A percentile compares a stretch with the other conserved stretches of the same genome.
These are phyloP conservation scores for Solanum dulcamara DNA, from an alignment of 257 asterid species.

Conservation along the genomic window DNA sequence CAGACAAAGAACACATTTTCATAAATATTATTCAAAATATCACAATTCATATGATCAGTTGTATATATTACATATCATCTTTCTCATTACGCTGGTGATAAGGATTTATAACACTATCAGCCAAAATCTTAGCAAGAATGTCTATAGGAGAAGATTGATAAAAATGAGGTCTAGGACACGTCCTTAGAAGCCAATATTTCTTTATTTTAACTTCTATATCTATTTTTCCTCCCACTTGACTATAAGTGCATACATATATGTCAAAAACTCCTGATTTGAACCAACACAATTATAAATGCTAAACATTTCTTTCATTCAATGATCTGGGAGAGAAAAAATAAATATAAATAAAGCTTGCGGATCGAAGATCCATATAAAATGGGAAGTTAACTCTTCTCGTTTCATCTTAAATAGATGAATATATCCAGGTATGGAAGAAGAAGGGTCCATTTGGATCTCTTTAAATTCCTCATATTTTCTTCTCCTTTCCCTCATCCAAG, in stretches of 20 bases:
- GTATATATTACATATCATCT: not conserved
- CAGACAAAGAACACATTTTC: not conserved
- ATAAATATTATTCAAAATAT: not conserved
- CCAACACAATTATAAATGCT: not conserved
- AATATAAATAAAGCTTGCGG: not conserved
- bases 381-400: not conserved
- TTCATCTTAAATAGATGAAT: not conserved
- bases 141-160: not conserved
- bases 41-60: not conserved
- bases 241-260: not conserved
- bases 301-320: not conserved
- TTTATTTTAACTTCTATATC: not conserved
- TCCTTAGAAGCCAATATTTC: not conserved
- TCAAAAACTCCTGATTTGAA: not conserved
- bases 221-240: not conserved
- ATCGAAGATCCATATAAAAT: not conserved
- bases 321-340: not conserved
- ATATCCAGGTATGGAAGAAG: not conserved
- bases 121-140: not conserved
- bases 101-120: not conserved
- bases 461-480: not conserved
- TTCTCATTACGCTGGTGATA: not conserved
- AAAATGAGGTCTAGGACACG: not conserved
- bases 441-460: not conserved
- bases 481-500: not conserved